Evolutionary conservation across 164 flowering plant genomes (phyloP), one percentile per base, ranked within the genome.

Genomic region (Protea cynaroides): DNA sequence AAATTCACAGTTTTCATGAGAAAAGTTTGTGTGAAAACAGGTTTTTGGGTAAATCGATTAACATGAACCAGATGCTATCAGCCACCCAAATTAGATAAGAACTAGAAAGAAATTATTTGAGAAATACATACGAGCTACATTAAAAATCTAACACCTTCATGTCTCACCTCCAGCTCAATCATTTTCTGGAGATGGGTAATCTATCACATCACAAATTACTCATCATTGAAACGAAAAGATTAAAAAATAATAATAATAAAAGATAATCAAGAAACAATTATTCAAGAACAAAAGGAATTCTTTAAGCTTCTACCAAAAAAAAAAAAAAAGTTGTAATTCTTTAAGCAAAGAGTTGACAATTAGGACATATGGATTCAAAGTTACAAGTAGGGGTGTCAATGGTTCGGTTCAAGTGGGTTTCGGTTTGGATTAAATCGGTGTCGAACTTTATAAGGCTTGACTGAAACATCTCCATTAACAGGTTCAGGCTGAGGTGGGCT

Each of bases 101-200:
- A 59, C 21, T 29, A 23, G 24, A 68, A 53, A 29, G 25, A 22
- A 56, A 57, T 59, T 66, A 18, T 29, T 49, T 9, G 58, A 76
- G 62, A 47, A 25, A 73, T 62, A 81, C 92, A 23, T 83, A 94
- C 97, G 79, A 54, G 87, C 93, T 80, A 89, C 88, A 81, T 89
- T 91, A n/a, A n/a, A 43, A 75, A 84, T 75, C 60, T 82, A 55
- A 88, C 83, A 61, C 72, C 86, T 75, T 91, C 96, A 65, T 97
- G 89, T 78, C 83, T 89, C 24, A 86, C 83, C 77, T 91, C 97
- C 66, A 91, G 71, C 56, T 85, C 88, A 62, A 74, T 76, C 81
- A 89, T 77, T 83, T 94, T 97, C 97, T 94, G 80, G 65, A 75
- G 50, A 63, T n/a, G n/a, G 63, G 22, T 25, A 66, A 15, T 19